A percentile compares a stretch with the other conserved stretches of the same genome.
phyloP scores from a whole-genome alignment of 116 monocot genomes.

The Thalassia testudinum region DNA sequence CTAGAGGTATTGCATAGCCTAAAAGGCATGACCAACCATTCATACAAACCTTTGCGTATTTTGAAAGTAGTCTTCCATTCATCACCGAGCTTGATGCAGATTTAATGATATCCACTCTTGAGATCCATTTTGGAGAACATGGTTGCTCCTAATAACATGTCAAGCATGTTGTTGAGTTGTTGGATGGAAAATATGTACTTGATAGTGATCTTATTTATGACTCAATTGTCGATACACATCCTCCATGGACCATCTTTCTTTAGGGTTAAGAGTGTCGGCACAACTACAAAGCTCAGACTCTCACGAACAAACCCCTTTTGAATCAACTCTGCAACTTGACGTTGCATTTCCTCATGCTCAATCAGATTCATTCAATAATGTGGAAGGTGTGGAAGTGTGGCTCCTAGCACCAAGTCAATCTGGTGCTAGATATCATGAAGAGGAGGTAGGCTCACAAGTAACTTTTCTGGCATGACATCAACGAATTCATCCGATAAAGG shows the following conservation, averaged over 20 bases:
- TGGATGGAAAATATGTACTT: constrained; percentile 2
- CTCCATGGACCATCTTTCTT: not conserved
- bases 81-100: not conserved
- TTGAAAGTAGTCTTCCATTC: constrained; percentile 13
- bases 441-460: too few species aligned
- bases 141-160: not conserved
- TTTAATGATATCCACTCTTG: constrained; percentile 2
- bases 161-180: constrained; percentile 6
- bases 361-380: not conserved
- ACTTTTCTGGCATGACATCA: too few species aligned
- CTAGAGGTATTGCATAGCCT: constrained; percentile 4
- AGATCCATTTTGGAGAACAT: constrained; percentile 11
- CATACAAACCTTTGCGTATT: constrained; percentile 5
- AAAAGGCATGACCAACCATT: constrained; percentile 8
- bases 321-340: not conserved
- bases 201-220: constrained; percentile 4
- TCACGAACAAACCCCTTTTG: not conserved
- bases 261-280: not conserved
- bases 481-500: too few species aligned
- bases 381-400: not conserved
- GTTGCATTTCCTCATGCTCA: not conserved
- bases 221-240: not conserved
- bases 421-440: not conserved
- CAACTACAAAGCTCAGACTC: not conserved
- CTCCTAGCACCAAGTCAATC: not conserved